These are phyloP conservation scores for Lithospermum erythrorhizon DNA, from an alignment of 257 asterid genomes.

Conservation along the genomic window DNA sequence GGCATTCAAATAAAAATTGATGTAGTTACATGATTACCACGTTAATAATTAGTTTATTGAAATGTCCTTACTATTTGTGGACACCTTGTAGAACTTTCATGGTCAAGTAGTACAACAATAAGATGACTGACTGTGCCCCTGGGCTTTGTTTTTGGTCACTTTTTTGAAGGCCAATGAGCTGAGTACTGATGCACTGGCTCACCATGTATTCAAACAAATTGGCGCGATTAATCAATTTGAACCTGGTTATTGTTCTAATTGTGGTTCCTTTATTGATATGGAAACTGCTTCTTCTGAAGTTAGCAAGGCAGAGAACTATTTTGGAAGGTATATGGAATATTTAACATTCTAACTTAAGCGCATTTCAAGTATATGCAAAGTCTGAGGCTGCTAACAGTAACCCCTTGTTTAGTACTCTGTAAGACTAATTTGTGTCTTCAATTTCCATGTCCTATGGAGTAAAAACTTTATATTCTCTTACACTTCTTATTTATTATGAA, in stretches of 20 bases:
- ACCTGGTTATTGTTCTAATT: constrained; percentile 53
- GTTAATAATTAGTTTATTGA: not conserved
- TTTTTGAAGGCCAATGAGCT: constrained; percentile 26
- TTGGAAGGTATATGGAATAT: constrained; percentile 54
- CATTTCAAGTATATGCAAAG: too few species aligned
- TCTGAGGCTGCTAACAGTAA: too few species aligned
- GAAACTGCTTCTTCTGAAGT: constrained; percentile 38
- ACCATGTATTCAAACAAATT: constrained; percentile 26
- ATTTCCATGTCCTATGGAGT: too few species aligned
- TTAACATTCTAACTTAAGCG: too few species aligned
- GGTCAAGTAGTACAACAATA: too few species aligned
- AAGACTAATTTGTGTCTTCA: too few species aligned
- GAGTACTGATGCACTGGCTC: constrained; percentile 30
- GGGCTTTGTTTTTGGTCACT: not conserved
- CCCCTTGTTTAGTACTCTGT: too few species aligned
- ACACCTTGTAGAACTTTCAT: not conserved
- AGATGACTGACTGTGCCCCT: not conserved
- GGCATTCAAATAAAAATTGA: too few species aligned
- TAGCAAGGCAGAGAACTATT: constrained; percentile 31
- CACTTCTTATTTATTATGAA: too few species aligned
- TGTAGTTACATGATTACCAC: not conserved
- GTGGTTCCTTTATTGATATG: constrained; percentile 49
- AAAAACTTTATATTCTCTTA: too few species aligned
- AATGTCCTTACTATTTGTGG: not conserved
- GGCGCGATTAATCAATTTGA: constrained; percentile 21